Percentiles rank a stretch among this genome's conserved stretches.
Conservation (phyloP, 495 filamentous ascomycete genomes). For the Talaromyces trachyspermus region DNA sequence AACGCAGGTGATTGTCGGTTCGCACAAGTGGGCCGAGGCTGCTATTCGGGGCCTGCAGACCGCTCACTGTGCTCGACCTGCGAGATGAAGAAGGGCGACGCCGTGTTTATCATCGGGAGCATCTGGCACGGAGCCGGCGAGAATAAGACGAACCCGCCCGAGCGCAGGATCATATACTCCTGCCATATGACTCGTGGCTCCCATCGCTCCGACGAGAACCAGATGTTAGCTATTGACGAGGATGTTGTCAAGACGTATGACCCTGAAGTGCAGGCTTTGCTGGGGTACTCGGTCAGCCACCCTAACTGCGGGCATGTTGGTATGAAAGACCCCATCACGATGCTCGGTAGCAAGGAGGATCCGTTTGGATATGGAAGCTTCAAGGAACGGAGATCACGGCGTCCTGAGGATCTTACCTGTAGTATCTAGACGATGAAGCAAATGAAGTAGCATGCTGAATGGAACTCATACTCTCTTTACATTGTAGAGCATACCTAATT, state of each 20-base stretch:
- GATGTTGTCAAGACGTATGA: slow-evolving; percentile 21
- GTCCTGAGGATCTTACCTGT: too few relatives aligned
- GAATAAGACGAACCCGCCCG: slow-evolving; percentile 10
- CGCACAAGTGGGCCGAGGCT: slow-evolving; percentile 16
- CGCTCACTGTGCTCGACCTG: slow-evolving; percentile 11
- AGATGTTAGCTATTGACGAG: slow-evolving; percentile 20
- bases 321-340: slow-evolving; percentile 18
- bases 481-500: too few relatives aligned
- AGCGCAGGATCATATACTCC: slow-evolving; percentile 23
- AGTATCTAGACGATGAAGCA: too few relatives aligned
- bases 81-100: slow-evolving; percentile 19
- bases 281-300: slow-evolving; percentile 22
- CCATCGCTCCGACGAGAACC: slow-evolving; percentile 22
- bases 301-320: slow-evolving; percentile 30
- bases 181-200: slow-evolving; percentile 22
- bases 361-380: neutral
- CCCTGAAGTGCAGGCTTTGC: slow-evolving; percentile 17
- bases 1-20: slow-evolving; percentile 21
- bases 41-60: slow-evolving; percentile 11
- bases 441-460: too few relatives aligned
- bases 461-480: too few relatives aligned
- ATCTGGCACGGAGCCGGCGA: slow-evolving; percentile 21
- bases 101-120: slow-evolving; percentile 19
- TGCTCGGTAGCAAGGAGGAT: slow-evolving; percentile 6
- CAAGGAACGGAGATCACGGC: neutral